Conservation (phyloP, 2,329 filamentous ascomycete species). For the Aspergillus latus region DNA sequence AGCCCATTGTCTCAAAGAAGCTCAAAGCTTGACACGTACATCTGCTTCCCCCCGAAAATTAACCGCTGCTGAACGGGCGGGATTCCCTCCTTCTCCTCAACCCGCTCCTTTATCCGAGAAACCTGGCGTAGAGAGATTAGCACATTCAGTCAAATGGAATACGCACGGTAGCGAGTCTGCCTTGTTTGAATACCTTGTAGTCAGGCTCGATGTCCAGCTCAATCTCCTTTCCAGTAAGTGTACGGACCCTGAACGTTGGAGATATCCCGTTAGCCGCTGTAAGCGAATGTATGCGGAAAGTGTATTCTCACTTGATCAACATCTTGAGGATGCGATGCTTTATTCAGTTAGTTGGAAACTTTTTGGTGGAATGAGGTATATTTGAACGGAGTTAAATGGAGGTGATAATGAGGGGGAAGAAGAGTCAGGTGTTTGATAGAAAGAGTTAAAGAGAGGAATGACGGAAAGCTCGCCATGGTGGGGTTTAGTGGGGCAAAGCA, state of each 20-base stretch:
- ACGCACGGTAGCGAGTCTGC: not conserved
- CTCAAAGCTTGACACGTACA: constrained; percentile 57
- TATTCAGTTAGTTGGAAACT: not conserved
- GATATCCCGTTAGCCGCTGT: constrained; percentile 16
- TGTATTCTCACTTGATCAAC: constrained; percentile 52
- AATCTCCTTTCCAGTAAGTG: constrained; percentile 97
- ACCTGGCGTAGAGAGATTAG: constrained; percentile 57
- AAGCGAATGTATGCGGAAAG: not conserved
- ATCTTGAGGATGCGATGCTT: constrained; percentile 34
- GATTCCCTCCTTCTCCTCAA: constrained; percentile 98
- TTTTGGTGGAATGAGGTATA: not conserved
- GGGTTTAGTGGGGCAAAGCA: constrained; percentile 31
- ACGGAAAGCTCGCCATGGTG: constrained; percentile 27
- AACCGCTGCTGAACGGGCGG: constrained; percentile 94
- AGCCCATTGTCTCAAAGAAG: not conserved
- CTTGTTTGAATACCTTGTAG: constrained; percentile 68
- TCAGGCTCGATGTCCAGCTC: constrained; percentile 94
- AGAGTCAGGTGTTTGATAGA: constrained; percentile 9
- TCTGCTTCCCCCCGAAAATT: constrained; percentile 97
- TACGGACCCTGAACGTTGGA: constrained; percentile 71
- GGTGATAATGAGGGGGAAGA: constrained; percentile 16
- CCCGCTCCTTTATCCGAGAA: constrained; percentile 95
- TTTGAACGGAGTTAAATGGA: constrained; percentile 1
- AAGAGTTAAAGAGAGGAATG: constrained; percentile 17
- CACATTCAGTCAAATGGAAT: not conserved